phyloP scores from a whole-genome alignment of 1,284 basidiomycete species.

The Jaminaea rosea region DNA sequence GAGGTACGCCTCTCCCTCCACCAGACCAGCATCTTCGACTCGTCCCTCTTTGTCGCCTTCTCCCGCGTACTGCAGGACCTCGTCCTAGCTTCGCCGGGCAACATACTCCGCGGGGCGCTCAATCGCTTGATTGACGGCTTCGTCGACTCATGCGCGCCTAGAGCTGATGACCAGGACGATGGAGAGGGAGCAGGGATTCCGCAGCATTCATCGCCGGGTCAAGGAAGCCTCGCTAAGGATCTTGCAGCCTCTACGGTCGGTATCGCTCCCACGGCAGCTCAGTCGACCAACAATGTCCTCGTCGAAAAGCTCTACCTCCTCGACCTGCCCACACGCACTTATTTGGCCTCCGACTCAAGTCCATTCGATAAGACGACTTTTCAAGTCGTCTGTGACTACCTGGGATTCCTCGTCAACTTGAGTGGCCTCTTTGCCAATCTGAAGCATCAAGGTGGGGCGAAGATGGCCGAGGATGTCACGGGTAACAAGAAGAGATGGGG shows the following conservation, averaged over 20 bases:
- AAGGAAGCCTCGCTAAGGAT: slow-evolving; percentile 1
- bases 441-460: slow-evolving; percentile 56
- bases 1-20: slow-evolving; percentile 57
- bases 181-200: background rate
- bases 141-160: no score
- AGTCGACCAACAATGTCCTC: slow-evolving; percentile 61
- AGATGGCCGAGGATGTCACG: background rate
- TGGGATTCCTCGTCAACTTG: slow-evolving; percentile 77
- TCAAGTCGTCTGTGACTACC: slow-evolving; percentile 80
- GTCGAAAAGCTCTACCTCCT: slow-evolving; percentile 88
- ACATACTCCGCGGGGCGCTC: slow-evolving; percentile 68
- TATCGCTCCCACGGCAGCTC: slow-evolving; percentile 15
- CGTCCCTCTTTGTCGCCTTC: slow-evolving; percentile 77
- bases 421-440: slow-evolving; percentile 56
- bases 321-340: slow-evolving; percentile 74
- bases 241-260: background rate
- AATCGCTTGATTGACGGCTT: slow-evolving; percentile 70
- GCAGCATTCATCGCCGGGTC: background rate
- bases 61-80: slow-evolving; percentile 56
- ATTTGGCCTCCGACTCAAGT: slow-evolving; percentile 82
- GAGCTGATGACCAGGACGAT: no score
- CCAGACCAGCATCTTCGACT: slow-evolving; percentile 80
- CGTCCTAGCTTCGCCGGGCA: slow-evolving; percentile 57
- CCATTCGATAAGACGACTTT: slow-evolving; percentile 82
- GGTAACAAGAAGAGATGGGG: no score